A percentile compares a stretch with the other conserved stretches of the same genome.
These are phyloP conservation scores for Acephala macrosclerotiorum DNA, from an alignment of 2,329 filamentous ascomycete genomes.

Conservation along the genomic window DNA sequence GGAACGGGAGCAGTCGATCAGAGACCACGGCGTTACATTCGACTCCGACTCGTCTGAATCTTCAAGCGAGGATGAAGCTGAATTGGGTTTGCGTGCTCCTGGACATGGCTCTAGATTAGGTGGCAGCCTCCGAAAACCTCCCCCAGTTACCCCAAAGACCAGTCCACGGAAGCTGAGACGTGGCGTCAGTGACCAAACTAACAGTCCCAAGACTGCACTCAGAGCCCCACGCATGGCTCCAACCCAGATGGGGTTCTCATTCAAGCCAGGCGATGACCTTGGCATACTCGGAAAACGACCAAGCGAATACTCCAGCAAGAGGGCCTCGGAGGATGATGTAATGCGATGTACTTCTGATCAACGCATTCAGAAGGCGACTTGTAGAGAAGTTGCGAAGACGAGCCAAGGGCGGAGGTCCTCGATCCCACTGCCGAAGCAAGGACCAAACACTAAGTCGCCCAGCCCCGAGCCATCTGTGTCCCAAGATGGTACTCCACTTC, in stretches of 20 bases:
- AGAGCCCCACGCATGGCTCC: not conserved
- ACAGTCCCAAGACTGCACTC: not conserved
- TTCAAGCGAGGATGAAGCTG: constrained; percentile 22
- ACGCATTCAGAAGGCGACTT: not conserved
- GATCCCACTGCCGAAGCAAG: not conserved
- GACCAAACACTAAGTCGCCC: not conserved
- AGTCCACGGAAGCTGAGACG: not conserved
- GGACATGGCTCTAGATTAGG: not conserved
- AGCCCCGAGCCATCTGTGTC: not conserved
- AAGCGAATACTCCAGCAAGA: not conserved
- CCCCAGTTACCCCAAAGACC: constrained; percentile 25
- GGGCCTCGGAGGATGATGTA: not conserved
- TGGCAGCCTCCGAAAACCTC: constrained; percentile 26
- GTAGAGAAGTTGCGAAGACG: not conserved
- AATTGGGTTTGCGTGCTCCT: constrained; percentile 16
- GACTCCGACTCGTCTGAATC: constrained; percentile 32
- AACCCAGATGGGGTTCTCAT: constrained; percentile 36
- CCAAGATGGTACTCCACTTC: not conserved
- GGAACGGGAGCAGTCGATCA: constrained; percentile 20
- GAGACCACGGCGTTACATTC: constrained; percentile 27
- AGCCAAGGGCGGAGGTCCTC: not conserved
- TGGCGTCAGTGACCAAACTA: not conserved
- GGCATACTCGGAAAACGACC: constrained; percentile 22
- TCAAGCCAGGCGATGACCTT: constrained; percentile 37
- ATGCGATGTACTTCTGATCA: not conserved